phyloP scores from a whole-genome alignment of 768 basidiomycete genomes.

The Leccinum boreale region DNA sequence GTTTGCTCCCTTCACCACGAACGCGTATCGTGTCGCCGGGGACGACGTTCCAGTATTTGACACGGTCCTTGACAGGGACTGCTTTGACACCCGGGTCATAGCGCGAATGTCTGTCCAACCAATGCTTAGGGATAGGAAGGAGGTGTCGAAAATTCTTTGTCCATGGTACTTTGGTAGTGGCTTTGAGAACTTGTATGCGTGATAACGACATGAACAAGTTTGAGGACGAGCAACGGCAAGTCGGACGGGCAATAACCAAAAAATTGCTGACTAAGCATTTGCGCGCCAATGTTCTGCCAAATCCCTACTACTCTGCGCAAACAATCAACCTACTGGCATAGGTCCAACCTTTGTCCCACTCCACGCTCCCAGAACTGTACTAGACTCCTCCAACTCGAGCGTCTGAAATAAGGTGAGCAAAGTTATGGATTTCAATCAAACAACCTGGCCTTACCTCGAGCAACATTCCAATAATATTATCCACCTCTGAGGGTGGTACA shows the following conservation, averaged over 20 bases:
- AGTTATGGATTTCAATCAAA: not conserved
- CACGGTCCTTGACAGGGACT: conserved; percentile 61
- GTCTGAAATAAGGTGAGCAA: conserved; percentile 44
- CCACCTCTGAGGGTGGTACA: conserved; percentile 81
- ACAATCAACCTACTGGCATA: conserved; percentile 20
- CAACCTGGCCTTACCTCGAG: conserved; percentile 58
- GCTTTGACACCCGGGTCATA: conserved; percentile 47
- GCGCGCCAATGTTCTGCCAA: too few species aligned
- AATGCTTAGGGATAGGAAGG: conserved; percentile 55
- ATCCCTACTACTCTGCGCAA: not conserved
- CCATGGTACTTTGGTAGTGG: conserved; percentile 52
- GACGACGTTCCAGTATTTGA: conserved; percentile 85
- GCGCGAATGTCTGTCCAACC: conserved; percentile 42
- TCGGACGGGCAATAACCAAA: not conserved
- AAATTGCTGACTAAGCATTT: conserved; percentile 20
- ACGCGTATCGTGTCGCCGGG: conserved; percentile 79
- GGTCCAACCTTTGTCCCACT: conserved; percentile 28
- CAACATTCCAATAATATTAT: conserved; percentile 78
- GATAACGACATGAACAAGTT: conserved; percentile 26
- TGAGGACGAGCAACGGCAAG: not conserved
- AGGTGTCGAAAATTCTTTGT: conserved; percentile 69
- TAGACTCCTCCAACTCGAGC: conserved; percentile 78
- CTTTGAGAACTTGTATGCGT: conserved; percentile 39
- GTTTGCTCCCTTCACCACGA: conserved; percentile 56
- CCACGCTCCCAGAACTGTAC: conserved; percentile 48